These are phyloP conservation scores for Russula abietina DNA, from an alignment of 768 basidiomycete genomes.

Conservation along the genomic window DNA sequence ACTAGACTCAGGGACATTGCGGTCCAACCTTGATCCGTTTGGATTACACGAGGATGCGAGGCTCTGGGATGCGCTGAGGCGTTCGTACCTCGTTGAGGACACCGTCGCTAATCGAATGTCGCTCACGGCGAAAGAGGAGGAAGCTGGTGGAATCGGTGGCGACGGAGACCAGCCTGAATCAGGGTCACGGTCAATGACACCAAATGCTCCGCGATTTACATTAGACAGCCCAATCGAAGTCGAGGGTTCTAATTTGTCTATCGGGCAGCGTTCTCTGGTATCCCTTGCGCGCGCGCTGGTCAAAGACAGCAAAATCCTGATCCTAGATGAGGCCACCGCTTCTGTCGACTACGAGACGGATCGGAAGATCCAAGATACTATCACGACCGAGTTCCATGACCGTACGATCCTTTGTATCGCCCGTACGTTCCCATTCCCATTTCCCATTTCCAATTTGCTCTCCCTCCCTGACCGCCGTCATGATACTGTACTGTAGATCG, in stretches of 20 bases:
- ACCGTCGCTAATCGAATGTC: conserved; percentile 29
- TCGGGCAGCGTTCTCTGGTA: conserved; percentile 77
- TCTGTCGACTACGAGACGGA: conserved; percentile 89
- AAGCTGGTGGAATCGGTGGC: conserved; percentile 34
- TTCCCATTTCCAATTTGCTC: too few species aligned
- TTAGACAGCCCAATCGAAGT: conserved; percentile 82
- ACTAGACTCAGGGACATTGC: conserved; percentile 77
- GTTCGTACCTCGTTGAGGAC: conserved; percentile 73
- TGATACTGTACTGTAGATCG: conserved; percentile 47
- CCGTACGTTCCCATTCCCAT: conserved; percentile 58
- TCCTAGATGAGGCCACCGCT: conserved; percentile 91
- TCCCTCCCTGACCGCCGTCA: not conserved
- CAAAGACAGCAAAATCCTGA: conserved; percentile 75
- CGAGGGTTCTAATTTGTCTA: conserved; percentile 79
- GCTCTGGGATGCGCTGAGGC: conserved; percentile 83
- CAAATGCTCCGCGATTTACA: conserved; percentile 48
- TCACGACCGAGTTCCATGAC: conserved; percentile 75
- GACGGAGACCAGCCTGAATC: conserved; percentile 38
- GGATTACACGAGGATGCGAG: conserved; percentile 68
- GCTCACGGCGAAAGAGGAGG: conserved; percentile 27
- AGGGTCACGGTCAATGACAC: conserved; percentile 28
- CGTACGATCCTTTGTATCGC: conserved; percentile 85
- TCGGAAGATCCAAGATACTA: conserved; percentile 86
- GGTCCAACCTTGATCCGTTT: conserved; percentile 89
- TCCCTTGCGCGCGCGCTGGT: conserved; percentile 87